Evolutionary conservation across 2,329 filamentous ascomycete species (phyloP), one percentile per base, ranked within the genome.

Genomic region (Colletotrichum graminicola): DNA sequence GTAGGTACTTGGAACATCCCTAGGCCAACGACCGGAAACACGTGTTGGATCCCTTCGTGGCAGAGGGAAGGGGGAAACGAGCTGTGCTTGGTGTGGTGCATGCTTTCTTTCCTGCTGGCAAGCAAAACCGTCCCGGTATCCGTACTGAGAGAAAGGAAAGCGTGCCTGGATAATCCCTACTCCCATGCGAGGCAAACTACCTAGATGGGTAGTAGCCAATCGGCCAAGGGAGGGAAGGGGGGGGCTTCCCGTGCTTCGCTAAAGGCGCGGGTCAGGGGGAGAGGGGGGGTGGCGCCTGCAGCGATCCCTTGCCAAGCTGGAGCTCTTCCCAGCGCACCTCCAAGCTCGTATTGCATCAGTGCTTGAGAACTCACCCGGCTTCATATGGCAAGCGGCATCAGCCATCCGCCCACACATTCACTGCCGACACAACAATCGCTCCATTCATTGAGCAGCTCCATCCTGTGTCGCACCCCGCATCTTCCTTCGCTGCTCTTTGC

Each of bases 201-300:
- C 34, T 29, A 55, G 67, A 52, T 32, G n/a, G n/a, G n/a, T n/a
- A 43, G 65, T 63, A 16, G 68, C 45, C 54, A 65, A 71, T 71
- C 65, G 5, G 16, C 43, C 59, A 71, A 57, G 26, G 54, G 52
- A 57, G 54, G 39, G 26, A 57, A n/a, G 54, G 52, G 51, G 54
- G 39, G 26, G 16, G 3, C 29, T 41, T n/a, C 34, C 34, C 34
- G 36, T 52, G 16, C 32, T n/a, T 67, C 45, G 68, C 64, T 54
- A 71, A 71, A 59, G 57, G 68, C 39, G 41, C 21, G 64, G 67
- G 57, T 14, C 43, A n/a, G 11, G 18, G 45, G 29, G 41, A 29
- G 29, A 45, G 18, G 43, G 59, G 18, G 43, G 59, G 68, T 55
- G 45, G 47, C 63, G 68, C 29, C 54, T 72, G 69, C 65, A 68